Evolutionary conservation across 495 filamentous ascomycete species (phyloP).

Genomic region (Hypoxylon lienhwacheense): DNA sequence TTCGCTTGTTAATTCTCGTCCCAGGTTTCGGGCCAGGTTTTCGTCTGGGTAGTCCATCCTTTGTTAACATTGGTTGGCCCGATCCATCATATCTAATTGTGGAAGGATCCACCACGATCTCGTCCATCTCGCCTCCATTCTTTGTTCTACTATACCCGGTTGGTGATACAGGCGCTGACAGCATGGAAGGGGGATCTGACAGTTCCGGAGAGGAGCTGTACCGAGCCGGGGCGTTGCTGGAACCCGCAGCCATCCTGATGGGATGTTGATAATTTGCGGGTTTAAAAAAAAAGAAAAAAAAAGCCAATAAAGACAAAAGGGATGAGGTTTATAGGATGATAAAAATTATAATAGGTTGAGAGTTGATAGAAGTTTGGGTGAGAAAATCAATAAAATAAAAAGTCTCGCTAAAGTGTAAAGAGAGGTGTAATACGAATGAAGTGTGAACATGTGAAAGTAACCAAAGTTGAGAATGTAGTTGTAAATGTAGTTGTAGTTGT

Average conservation of each 20-base stretch:
- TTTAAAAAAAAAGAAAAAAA: neutral
- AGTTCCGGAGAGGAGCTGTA: conserved; percentile 38
- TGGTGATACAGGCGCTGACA: conserved; percentile 34
- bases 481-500: neutral
- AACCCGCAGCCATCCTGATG: conserved; percentile 30
- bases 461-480: neutral
- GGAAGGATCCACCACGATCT: conserved; percentile 38
- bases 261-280: neutral
- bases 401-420: too few relatives aligned
- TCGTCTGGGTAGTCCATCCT: conserved; percentile 50
- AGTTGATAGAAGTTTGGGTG: too few relatives aligned
- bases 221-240: conserved; percentile 24
- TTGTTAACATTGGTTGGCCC: conserved; percentile 44
- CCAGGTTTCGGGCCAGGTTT: conserved; percentile 58
- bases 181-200: conserved; percentile 38
- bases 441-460: too few relatives aligned
- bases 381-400: too few relatives aligned
- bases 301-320: neutral
- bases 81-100: conserved; percentile 38
- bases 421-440: too few relatives aligned
- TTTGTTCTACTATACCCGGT: conserved; percentile 25
- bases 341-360: too few relatives aligned
- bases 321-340: neutral
- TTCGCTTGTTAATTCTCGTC: conserved; percentile 49
- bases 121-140: conserved; percentile 35